Conservation (phyloP, 208 protist species). For the Lotmaria passim region DNA sequence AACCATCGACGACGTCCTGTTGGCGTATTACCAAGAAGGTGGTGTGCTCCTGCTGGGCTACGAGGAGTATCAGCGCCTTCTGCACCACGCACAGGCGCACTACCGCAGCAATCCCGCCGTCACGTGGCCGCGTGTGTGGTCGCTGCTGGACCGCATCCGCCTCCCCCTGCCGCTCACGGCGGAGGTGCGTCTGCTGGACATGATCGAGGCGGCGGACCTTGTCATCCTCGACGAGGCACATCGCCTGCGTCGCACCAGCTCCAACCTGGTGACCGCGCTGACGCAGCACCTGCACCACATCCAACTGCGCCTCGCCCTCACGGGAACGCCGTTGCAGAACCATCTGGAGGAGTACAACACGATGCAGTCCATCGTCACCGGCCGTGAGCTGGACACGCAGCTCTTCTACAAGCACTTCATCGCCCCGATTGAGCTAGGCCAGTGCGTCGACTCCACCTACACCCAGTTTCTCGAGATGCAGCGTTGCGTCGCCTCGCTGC, state of each 20-base stretch:
- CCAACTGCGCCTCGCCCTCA: constrained; percentile 86
- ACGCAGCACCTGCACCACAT: constrained; percentile 49
- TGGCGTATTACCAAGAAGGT: constrained; percentile 59
- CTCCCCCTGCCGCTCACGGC: constrained; percentile 43
- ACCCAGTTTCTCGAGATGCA: constrained; percentile 83
- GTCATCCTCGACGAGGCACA: constrained; percentile 87
- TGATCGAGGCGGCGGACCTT: constrained; percentile 74
- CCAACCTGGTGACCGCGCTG: constrained; percentile 56
- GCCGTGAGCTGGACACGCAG: constrained; percentile 45
- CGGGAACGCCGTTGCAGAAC: constrained; percentile 91
- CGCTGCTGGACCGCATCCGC: constrained; percentile 43
- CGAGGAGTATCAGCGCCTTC: constrained; percentile 76
- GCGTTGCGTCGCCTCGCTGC: constrained; percentile 70
- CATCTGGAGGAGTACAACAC: constrained; percentile 91
- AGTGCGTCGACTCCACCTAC: constrained; percentile 72
- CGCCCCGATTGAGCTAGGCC: constrained; percentile 63
- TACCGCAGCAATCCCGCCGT: constrained; percentile 11
- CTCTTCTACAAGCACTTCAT: constrained; percentile 74
- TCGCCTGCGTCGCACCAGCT: constrained; percentile 56
- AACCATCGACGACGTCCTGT: constrained; percentile 37
- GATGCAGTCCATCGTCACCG: constrained; percentile 85
- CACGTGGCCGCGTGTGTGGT: constrained; percentile 42
- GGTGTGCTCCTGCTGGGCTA: constrained; percentile 86
- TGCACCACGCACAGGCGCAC: constrained; percentile 28
- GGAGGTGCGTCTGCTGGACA: constrained; percentile 51